Evolutionary conservation across 225 moss, liverwort and hornwort species (phyloP).

Genomic region (Antitrichia curtipendula): DNA sequence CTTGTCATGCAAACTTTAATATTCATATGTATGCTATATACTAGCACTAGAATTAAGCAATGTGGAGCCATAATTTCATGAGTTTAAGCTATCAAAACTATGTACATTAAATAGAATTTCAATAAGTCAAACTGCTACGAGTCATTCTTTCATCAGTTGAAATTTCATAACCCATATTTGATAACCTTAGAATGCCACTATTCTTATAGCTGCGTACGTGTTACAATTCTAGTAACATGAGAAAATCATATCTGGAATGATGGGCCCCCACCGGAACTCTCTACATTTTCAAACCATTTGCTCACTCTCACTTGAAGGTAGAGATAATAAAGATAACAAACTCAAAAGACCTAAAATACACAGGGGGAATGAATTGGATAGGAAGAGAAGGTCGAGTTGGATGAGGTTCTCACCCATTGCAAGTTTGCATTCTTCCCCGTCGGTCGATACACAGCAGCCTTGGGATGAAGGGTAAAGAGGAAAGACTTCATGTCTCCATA

Average conservation of each 20-base stretch:
- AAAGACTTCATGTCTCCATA: constrained; percentile 98
- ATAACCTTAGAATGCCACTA: not conserved
- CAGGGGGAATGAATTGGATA: not conserved
- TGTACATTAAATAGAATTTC: too few relatives aligned
- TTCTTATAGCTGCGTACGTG: not conserved
- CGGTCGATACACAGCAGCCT: constrained; percentile 52
- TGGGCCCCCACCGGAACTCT: not conserved
- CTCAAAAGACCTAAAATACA: not conserved
- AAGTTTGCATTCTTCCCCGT: constrained; percentile 76
- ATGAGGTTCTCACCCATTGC: constrained; percentile 65
- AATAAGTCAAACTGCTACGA: not conserved
- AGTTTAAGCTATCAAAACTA: not conserved
- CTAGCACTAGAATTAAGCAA: not conserved
- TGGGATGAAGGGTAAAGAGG: constrained; percentile 63
- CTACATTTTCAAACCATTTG: not conserved
- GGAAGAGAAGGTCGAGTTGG: not conserved
- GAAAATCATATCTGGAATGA: not conserved
- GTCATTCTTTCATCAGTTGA: not conserved
- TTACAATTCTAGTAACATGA: not conserved
- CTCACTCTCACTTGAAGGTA: not conserved
- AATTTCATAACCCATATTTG: not conserved
- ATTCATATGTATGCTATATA: not conserved
- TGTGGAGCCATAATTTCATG: not conserved
- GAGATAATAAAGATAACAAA: not conserved
- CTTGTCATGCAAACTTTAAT: not conserved